Evolutionary conservation across 345 rosid genomes (phyloP).

Genomic region (Populus euphratica): DNA sequence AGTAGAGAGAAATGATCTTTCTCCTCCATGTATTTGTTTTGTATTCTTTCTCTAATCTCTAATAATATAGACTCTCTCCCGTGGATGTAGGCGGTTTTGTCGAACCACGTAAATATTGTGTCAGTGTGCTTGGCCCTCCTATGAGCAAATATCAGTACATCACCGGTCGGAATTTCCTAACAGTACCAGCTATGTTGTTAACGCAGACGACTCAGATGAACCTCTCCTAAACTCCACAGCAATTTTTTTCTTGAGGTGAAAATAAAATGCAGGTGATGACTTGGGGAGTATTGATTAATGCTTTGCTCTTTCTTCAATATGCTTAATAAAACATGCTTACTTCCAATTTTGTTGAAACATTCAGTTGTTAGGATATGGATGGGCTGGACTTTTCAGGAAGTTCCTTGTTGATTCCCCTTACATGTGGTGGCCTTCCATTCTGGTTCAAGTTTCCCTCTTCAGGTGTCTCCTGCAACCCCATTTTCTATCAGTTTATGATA

Average conservation of each 20-base stretch:
- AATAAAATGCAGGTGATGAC: too few species aligned
- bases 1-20: too few species aligned
- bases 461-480: conserved; percentile 18
- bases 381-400: conserved; percentile 43
- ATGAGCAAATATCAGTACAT: too few species aligned
- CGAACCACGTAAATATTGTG: too few species aligned
- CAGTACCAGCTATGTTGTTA: conserved; percentile 33
- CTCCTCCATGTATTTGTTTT: too few species aligned
- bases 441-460: conserved; percentile 54
- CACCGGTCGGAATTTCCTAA: too few species aligned
- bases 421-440: conserved; percentile 50
- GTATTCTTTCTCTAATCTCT: too few species aligned
- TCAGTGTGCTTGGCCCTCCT: too few species aligned
- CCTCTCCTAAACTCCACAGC: neutral
- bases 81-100: too few species aligned
- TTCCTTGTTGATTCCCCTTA: conserved; percentile 46
- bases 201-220: conserved; percentile 43
- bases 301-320: neutral
- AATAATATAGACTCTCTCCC: too few species aligned
- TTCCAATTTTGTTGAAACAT: neutral
- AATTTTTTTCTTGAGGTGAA: too few species aligned
- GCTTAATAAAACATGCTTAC: neutral
- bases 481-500: neutral
- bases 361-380: conserved; percentile 49
- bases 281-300: too few species aligned